Conservation (phyloP, 2,329 filamentous ascomycete genomes). For the Ampelomyces quisqualis region DNA sequence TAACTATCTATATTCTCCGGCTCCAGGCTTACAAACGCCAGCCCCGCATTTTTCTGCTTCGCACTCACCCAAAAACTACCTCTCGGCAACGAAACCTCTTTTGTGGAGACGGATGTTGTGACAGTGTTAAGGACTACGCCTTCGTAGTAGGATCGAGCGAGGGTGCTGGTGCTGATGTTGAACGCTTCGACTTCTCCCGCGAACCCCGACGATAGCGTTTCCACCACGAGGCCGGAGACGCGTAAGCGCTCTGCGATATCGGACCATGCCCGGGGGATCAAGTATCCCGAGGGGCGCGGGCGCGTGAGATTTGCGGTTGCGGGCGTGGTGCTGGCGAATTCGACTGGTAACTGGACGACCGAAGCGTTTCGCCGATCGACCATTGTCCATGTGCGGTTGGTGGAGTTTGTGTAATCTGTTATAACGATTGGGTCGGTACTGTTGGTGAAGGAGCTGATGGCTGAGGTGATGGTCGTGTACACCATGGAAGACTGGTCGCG, state of each 20-base stretch:
- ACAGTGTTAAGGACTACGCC: conserved; percentile 38
- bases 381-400: conserved; percentile 38
- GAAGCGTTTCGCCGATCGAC: conserved; percentile 35
- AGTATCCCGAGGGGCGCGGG: conserved; percentile 36
- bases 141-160: conserved; percentile 38
- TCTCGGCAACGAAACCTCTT: conserved; percentile 30
- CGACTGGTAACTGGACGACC: conserved; percentile 37
- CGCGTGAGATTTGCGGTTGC: conserved; percentile 39
- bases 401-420: conserved; percentile 31
- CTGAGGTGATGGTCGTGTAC: conserved; percentile 30
- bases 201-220: conserved; percentile 31
- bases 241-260: conserved; percentile 37
- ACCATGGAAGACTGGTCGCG: conserved; percentile 31
- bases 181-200: conserved; percentile 36
- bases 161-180: conserved; percentile 35
- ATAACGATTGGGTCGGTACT: conserved; percentile 34
- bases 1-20: conserved; percentile 43
- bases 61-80: conserved; percentile 40
- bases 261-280: conserved; percentile 41
- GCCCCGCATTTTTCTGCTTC: conserved; percentile 41
- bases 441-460: conserved; percentile 26
- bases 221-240: conserved; percentile 39
- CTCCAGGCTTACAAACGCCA: conserved; percentile 43
- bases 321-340: conserved; percentile 41
- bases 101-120: conserved; percentile 27